Evolutionary conservation across 352 stramenopile genomes (phyloP), one percentile per base, ranked within the genome.

Genomic region (Plasmopara viticola): DNA sequence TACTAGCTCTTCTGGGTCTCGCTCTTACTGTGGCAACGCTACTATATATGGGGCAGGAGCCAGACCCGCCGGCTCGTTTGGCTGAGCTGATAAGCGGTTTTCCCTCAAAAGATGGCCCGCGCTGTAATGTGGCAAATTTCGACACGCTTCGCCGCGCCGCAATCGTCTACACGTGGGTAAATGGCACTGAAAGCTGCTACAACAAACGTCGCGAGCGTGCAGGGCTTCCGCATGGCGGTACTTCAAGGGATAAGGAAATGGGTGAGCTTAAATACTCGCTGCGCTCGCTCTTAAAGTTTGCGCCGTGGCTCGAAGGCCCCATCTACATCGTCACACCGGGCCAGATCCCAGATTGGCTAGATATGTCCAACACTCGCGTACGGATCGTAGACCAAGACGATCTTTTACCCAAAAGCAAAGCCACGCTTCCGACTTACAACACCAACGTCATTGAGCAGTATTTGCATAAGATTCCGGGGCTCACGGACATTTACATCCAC

Each of bases 131-230:
- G 80, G 68, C 80, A 76, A 92, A 93, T 71, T 91, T 88, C 52
- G 80, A 95, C 45, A 56, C 77, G 48, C 51, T 95, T 43, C 80
- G 82, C 4, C 84, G 79, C 62, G 87, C 90, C 76, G 87, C 78
- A 38, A 91, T 95, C 54, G 84, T 94, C 41, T 94, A 94, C 74
- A 94, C 81, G 70, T 94, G 81, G 84, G 82, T 93, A 17, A 95
- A 95, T 56, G 84, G 82, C 52, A 89, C 66, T 43, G 66, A 87
- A 63, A 81, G 76, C n/a, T 95, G 84, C 72, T 93, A 95, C 73
- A 73, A 78, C 28, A 63, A 87, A 15, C 51, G 62, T 47, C 78
- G 84, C 44, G 66, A 85, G 54, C 66, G 83, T 43, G 64, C 71
- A 14, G 82, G 84, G 30, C 80, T 81, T 18, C 85, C 87, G 51